Percentiles rank a stretch among this genome's conserved stretches.
These are phyloP conservation scores for Umbelopsis ramanniana DNA, from an alignment of 192 early-diverging fungal species.

Conservation along the genomic window DNA sequence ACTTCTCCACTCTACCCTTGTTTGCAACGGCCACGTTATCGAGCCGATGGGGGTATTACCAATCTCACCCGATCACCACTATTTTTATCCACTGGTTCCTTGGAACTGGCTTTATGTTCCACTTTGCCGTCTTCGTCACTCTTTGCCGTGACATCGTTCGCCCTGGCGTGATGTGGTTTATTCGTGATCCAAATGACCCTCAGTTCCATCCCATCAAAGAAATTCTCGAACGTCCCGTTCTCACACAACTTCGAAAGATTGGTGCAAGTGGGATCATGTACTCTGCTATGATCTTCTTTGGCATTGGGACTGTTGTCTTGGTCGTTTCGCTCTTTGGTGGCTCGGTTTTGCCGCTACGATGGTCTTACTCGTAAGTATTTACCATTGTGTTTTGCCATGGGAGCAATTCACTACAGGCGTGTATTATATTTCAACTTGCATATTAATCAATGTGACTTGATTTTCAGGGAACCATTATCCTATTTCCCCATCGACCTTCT, in stretches of 20 bases:
- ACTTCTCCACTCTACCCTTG: conserved; percentile 78
- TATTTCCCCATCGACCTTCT: conserved; percentile 74
- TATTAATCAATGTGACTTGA: too few relatives aligned
- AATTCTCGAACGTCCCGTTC: conserved; percentile 78
- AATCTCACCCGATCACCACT: conserved; percentile 61
- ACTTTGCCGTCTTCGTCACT: conserved; percentile 84
- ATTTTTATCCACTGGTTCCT: conserved; percentile 87
- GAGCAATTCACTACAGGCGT: neutral
- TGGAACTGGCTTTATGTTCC: conserved; percentile 94
- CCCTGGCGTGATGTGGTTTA: conserved; percentile 97
- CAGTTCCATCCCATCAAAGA: conserved; percentile 92
- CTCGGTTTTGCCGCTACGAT: conserved; percentile 64
- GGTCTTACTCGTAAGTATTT: conserved; percentile 63
- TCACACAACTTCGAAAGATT: conserved; percentile 82
- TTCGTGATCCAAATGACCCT: conserved; percentile 94
- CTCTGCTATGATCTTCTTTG: conserved; percentile 70
- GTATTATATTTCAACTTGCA: neutral
- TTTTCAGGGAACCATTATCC: conserved; percentile 29
- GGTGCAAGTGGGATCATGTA: conserved; percentile 83
- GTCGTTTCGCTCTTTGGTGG: conserved; percentile 33
- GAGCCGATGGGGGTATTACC: conserved; percentile 59
- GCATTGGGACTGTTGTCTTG: conserved; percentile 66
- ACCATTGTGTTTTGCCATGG: neutral
- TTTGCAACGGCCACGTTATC: conserved; percentile 58
- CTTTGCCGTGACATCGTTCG: conserved; percentile 82